Conservation (phyloP, 176 grass and related monocot genomes). For the Canna indica region DNA sequence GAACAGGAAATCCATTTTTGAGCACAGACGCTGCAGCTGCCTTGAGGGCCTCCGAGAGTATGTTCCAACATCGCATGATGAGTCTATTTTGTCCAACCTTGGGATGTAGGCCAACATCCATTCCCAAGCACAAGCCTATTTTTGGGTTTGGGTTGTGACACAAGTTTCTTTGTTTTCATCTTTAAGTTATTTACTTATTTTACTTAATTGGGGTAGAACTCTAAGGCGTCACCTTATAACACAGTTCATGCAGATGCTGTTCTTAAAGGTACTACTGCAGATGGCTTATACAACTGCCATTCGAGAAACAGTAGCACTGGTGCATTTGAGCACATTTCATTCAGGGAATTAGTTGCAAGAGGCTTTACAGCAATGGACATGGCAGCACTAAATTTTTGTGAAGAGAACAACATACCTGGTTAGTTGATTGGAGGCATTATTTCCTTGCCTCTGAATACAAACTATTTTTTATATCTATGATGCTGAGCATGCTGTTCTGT, state of each 20-base stretch:
- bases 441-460: neutral
- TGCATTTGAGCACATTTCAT: conserved; percentile 81
- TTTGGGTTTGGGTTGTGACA: neutral
- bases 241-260: conserved; percentile 92
- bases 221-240: conserved; percentile 29
- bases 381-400: conserved; percentile 85
- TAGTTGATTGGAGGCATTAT: conserved; percentile 5
- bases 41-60: conserved; percentile 90
- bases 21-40: conserved; percentile 84
- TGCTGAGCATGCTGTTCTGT: conserved; percentile 2
- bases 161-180: neutral
- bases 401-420: conserved; percentile 98
- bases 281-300: conserved; percentile 52
- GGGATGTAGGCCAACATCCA: neutral
- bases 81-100: neutral
- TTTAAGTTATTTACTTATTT: conserved; percentile 6
- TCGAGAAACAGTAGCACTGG: conserved; percentile 31
- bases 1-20: conserved; percentile 60
- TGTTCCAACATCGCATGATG: conserved; percentile 5
- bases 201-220: conserved; percentile 20
- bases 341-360: conserved; percentile 69
- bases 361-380: conserved; percentile 72
- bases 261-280: conserved; percentile 70
- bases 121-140: neutral
- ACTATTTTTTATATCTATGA: neutral